Evolutionary conservation across 2,329 filamentous ascomycete genomes (phyloP).

Genomic region (Nothomitra cinnamomea): DNA sequence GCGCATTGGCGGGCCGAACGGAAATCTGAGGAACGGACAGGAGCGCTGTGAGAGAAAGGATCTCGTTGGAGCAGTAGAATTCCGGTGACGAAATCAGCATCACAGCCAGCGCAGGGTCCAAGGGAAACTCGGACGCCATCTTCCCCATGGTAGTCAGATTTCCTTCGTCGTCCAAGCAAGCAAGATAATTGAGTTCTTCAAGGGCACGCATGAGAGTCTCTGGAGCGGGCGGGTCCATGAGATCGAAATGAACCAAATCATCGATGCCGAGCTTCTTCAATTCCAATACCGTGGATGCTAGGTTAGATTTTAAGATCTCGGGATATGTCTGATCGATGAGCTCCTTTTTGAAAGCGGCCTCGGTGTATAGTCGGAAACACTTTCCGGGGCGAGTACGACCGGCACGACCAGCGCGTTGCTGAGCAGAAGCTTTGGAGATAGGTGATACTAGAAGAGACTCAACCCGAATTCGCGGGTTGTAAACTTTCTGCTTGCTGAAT

Average conservation of each 20-base stretch:
- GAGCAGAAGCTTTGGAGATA: constrained; percentile 92
- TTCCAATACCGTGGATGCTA: constrained; percentile 88
- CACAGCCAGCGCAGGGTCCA: constrained; percentile 85
- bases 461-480: constrained; percentile 90
- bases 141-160: constrained; percentile 74
- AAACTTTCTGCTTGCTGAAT: constrained; percentile 98
- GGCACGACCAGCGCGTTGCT: constrained; percentile 95
- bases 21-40: constrained; percentile 92
- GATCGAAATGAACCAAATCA: constrained; percentile 92
- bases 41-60: constrained; percentile 83
- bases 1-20: constrained; percentile 65
- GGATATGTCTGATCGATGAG: constrained; percentile 95
- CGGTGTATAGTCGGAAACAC: constrained; percentile 93
- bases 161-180: constrained; percentile 90
- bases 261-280: constrained; percentile 93
- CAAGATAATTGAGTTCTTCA: constrained; percentile 93
- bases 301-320: constrained; percentile 85
- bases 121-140: constrained; percentile 83
- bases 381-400: constrained; percentile 97
- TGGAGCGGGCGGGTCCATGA: constrained; percentile 95
- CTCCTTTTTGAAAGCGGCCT: constrained; percentile 91
- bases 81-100: constrained; percentile 97
- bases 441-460: constrained; percentile 95
- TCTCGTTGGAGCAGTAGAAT: constrained; percentile 98
- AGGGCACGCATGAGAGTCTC: constrained; percentile 97